Base-by-base conservation (phyloP, 768 basidiomycete genomes). In the Leccinum ochraceum region DNA sequence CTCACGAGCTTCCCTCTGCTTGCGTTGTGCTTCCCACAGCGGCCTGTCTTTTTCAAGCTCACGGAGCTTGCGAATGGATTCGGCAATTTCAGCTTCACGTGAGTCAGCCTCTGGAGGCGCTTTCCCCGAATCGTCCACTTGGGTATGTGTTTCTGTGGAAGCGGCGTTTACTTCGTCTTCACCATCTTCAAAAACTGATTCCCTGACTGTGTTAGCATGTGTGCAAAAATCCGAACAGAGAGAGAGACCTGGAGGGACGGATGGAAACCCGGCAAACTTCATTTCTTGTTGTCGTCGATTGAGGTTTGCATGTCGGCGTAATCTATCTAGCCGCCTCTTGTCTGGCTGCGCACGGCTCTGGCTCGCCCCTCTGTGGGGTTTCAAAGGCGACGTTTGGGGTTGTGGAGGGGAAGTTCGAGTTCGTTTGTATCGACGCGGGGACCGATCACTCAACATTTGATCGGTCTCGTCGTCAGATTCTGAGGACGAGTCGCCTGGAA, bases 41-140 rank as follows among this genome's bases (percentile, higher is more conserved):
- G 86, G 87, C 20, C 80, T 70, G 71, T 89, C 87, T 50, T 75
- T 77, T 66, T 89, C 87, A 3, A 90, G 81, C 63, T 90, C 86
- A 5, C 83, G 85, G 42, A 89, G 76, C 67, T 89, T 90, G 46
- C 83, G 80, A 48, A 84, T 81, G 4, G 88, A 88, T 68, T 88
- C 85, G 20, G 80, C 84, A 60, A 90, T 83, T 28, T 75, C 75
- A 14, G 78, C 78, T 49, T 68, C 73, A 54, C 77, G 78, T 4
- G 66, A 68, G 13, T 68, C 80, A 44, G 79, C 72, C 52, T 78
- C 73, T n/a, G 30, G 28, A 4, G 57, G 44, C n/a, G 51, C 36
- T 42, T 60, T 37, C 16, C n/a, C 28, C 4, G 14, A 34, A 17
- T n/a, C 48, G 2, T 60, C 44, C 44, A 28, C 53, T 49, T 56